A percentile compares a stretch with the other conserved stretches of the same genome.
Conservation (phyloP, 805 yeast species). For the Barnettozyma wickerhamii region DNA sequence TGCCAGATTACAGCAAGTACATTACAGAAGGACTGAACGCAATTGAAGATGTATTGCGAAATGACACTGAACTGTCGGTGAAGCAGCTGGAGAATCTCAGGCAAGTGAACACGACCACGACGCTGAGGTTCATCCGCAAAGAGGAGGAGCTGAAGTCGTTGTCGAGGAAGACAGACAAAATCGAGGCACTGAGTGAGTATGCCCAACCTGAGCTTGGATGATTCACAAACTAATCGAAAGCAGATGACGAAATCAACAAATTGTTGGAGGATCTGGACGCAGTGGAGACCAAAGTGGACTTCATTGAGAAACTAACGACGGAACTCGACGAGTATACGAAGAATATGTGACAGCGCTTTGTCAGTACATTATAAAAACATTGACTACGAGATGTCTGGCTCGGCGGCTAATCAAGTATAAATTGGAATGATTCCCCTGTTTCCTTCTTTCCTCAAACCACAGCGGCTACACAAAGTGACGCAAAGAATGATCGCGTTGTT, state of each 20-base stretch:
- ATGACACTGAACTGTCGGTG: constrained; percentile 35
- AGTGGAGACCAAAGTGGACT: constrained; percentile 15
- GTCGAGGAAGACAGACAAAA: constrained; percentile 15
- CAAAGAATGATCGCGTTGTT: not conserved
- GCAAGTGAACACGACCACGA: constrained; percentile 54
- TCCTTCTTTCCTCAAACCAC: not conserved
- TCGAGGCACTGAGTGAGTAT: constrained; percentile 19
- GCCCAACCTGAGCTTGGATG: not conserved
- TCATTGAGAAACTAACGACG: constrained; percentile 15
- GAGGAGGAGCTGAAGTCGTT: constrained; percentile 37
- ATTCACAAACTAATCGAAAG: constrained; percentile 6
- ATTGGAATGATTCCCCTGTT: not conserved
- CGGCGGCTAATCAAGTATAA: not conserved
- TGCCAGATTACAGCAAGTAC: constrained; percentile 17
- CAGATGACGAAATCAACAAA: constrained; percentile 27
- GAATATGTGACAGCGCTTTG: too few relatives aligned
- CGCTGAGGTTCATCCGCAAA: constrained; percentile 44
- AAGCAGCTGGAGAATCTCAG: constrained; percentile 45
- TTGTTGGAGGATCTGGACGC: constrained; percentile 8
- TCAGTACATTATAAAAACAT: too few relatives aligned
- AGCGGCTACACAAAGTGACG: not conserved
- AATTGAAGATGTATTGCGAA: constrained; percentile 30
- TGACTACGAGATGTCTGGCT: too few relatives aligned
- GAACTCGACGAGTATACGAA: constrained; percentile 18
- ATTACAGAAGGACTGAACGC: constrained; percentile 28